Base-by-base conservation (phyloP, 2,329 filamentous ascomycete species). In the Penicillium sp. region DNA sequence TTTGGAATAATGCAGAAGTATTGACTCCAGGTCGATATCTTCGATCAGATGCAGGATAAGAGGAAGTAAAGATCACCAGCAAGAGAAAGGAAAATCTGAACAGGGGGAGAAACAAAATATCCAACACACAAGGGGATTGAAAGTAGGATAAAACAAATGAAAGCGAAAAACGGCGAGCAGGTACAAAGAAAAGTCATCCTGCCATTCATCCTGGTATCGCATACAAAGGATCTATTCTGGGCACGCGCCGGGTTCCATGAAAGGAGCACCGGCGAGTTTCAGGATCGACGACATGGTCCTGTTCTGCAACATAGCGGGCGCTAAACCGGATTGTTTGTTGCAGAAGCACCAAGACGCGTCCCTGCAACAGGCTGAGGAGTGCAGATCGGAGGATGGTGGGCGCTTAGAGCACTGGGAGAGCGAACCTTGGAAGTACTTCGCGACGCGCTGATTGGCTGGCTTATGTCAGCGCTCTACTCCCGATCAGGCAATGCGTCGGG, bases 211-310 rank as follows among this genome's bases (percentile, higher is more conserved):
- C n/a, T n/a, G n/a, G n/a, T n/a, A n/a, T n/a, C n/a, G 20, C 7
- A 20, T 23, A 48, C 47, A 52, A 48, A 53, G 43, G 42, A 47
- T 44, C 41, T 46, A 54, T 47, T 51, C 47, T 45, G 36, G 48
- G 56, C 50, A 65, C 47, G 60, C 63, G 62, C 62, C 56, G 46
- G 25, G 32, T 54, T 54, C 47, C 44, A 56, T 50, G 59, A 57
- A 54, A 58, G 53, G 43, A 34, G 42, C 44, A 36, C 26, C 11
- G 33, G 28, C 39, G 41, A 51, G 50, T 57, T 57, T 54, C 56
- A 51, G 50, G 33, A 50, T 45, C 38, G 40, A 31, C 43, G 28
- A 36, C 41, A 57, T 57, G 46, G 36, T 57, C 11, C 25, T 33
- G 43, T 34, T 26, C 28, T 38, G 33, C 27, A 44, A 8, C 5